These are phyloP conservation scores for Sphagnum fallax DNA, from an alignment of 228 moss, liverwort and hornwort genomes.

Conservation along the genomic window DNA sequence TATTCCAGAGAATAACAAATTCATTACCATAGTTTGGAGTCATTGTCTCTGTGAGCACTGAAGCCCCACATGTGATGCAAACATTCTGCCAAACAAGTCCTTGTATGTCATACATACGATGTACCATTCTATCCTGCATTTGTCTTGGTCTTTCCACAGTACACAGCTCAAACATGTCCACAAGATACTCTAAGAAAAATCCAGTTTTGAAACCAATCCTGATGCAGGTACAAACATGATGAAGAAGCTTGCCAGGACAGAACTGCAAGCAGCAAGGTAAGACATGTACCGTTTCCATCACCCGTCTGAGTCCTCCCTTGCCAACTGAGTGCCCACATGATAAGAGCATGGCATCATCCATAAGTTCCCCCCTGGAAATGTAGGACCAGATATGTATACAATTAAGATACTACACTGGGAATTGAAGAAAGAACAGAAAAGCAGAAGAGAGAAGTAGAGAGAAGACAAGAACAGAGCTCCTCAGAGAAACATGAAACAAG, in stretches of 20 bases:
- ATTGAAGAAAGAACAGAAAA: background rate
- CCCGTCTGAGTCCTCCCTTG: constrained; percentile 67
- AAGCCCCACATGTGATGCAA: constrained; percentile 91
- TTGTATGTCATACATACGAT: no score
- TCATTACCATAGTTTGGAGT: constrained; percentile 85
- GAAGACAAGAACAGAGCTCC: background rate
- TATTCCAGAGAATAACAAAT: background rate
- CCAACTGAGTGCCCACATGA: constrained; percentile 97
- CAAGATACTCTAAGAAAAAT: no score
- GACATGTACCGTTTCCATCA: constrained; percentile 73
- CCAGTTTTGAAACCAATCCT: background rate
- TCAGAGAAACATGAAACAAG: background rate
- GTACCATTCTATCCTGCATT: no score
- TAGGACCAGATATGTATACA: background rate
- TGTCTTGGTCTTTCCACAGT: no score
- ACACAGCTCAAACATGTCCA: no score
- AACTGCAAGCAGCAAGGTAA: background rate
- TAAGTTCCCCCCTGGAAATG: constrained; percentile 67
- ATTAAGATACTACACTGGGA: background rate
- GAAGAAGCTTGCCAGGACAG: background rate
- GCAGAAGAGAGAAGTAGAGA: background rate
- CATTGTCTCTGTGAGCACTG: constrained; percentile 82
- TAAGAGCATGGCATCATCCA: constrained; percentile 98
- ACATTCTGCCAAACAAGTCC: constrained; percentile 49
- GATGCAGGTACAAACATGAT: background rate